phyloP scores from a whole-genome alignment of 139 green algal species.

The Chlamydomonas eustigma region DNA sequence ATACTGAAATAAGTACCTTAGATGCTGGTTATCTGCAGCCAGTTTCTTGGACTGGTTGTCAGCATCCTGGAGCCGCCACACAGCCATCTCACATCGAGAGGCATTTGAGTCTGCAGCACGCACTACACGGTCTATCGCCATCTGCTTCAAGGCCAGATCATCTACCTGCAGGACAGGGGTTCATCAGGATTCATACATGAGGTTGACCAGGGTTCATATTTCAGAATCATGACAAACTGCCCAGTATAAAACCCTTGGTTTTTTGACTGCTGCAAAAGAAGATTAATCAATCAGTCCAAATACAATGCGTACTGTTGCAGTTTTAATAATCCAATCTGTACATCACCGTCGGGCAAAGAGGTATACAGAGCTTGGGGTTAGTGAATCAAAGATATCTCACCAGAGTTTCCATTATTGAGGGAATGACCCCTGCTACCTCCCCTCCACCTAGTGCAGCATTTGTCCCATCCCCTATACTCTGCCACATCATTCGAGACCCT shows the following conservation, averaged over 20 bases:
- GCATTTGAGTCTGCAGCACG: constrained; percentile 24
- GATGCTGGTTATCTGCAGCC: constrained; percentile 30
- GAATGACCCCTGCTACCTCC: not conserved
- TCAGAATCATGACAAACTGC: no score
- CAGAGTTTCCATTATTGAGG: not conserved
- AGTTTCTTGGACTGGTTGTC: constrained; percentile 14
- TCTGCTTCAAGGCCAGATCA: constrained; percentile 37
- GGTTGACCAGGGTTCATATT: no score
- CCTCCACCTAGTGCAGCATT: not conserved
- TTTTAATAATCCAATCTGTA: no score
- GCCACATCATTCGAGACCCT: not conserved
- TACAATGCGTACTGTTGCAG: no score
- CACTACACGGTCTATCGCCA: constrained; percentile 34
- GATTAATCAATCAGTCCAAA: no score
- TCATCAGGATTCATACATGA: no score
- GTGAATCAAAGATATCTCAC: no score
- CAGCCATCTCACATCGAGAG: constrained; percentile 23
- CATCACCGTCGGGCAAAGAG: not conserved
- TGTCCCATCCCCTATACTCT: not conserved
- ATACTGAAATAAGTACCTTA: constrained; percentile 17
- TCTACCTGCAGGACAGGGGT: constrained; percentile 15
- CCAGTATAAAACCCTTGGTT: no score
- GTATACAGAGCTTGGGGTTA: not conserved
- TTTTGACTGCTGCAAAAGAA: no score
- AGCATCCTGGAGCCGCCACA: constrained; percentile 29